Conservation (phyloP, 805 yeast genomes). For the Starmerella bombicola region DNA sequence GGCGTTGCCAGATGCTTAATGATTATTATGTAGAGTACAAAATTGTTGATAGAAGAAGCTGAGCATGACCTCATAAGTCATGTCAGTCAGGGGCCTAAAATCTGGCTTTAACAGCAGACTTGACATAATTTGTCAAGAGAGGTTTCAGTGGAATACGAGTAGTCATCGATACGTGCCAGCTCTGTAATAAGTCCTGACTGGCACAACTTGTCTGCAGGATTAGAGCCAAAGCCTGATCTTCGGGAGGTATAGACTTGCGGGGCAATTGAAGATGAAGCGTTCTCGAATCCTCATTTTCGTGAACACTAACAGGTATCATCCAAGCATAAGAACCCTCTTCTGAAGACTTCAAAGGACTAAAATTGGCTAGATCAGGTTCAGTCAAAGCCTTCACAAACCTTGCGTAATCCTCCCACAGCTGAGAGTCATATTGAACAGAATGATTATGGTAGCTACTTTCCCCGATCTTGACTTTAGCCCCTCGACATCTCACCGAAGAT, state of each 20-base stretch:
- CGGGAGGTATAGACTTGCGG: constrained; percentile 4
- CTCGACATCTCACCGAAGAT: not conserved
- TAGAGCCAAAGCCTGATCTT: constrained; percentile 14
- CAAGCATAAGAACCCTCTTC: constrained; percentile 11
- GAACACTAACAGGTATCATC: constrained; percentile 9
- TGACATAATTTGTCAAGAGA: constrained; percentile 3
- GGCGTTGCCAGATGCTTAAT: too few species aligned
- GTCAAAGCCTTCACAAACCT: constrained; percentile 8
- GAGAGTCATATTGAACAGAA: constrained; percentile 14
- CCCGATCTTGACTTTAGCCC: constrained; percentile 1
- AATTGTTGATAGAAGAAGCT: too few species aligned
- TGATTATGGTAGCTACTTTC: constrained; percentile 2
- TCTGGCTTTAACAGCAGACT: constrained; percentile 4
- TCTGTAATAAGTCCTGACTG: not conserved
- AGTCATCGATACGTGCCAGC: constrained; percentile 9
- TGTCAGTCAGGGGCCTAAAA: too few species aligned
- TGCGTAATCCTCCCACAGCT: constrained; percentile 13
- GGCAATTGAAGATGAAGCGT: constrained; percentile 7
- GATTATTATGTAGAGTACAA: too few species aligned
- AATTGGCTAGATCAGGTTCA: constrained; percentile 5
- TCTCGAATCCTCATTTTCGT: not conserved
- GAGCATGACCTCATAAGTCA: too few species aligned
- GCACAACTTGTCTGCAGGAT: constrained; percentile 12
- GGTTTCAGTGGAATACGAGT: constrained; percentile 4
- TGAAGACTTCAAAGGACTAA: constrained; percentile 1